Evolutionary conservation across 2,329 filamentous ascomycete species (phyloP).

Genomic region (Microdochium bolleyi): DNA sequence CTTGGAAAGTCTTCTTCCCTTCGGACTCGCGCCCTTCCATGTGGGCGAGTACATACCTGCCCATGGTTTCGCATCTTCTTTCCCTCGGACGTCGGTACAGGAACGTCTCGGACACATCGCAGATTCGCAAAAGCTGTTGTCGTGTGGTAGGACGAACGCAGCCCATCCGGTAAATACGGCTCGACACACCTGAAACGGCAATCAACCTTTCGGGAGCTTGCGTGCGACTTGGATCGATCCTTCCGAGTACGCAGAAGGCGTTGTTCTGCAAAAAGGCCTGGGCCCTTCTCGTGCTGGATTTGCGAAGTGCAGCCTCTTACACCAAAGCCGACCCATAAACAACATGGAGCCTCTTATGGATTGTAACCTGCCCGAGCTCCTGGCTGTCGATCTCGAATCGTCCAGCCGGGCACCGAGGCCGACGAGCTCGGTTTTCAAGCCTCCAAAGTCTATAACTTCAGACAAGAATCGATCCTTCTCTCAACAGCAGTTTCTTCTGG

Average conservation of each 20-base stretch:
- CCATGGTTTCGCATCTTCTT: neutral
- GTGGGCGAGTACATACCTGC: neutral
- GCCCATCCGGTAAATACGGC: neutral
- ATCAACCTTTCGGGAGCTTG: neutral
- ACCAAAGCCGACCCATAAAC: constrained; percentile 2
- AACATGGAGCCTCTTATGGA: constrained; percentile 18
- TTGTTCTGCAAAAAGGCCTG: neutral
- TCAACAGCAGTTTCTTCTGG: constrained; percentile 12
- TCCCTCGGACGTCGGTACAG: neutral
- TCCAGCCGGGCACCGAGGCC: constrained; percentile 18
- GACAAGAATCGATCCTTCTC: constrained; percentile 15
- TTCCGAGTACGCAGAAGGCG: neutral
- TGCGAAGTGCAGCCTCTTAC: neutral
- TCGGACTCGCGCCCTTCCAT: neutral
- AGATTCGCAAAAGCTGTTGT: neutral
- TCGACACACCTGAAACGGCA: neutral
- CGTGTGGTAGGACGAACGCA: neutral
- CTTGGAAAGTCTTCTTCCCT: neutral
- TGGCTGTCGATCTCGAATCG: constrained; percentile 45
- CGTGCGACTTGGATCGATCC: neutral
- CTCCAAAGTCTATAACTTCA: constrained; percentile 16
- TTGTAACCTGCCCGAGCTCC: constrained; percentile 45
- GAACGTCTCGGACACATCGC: neutral
- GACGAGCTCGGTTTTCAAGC: neutral
- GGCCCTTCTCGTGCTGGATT: neutral